A percentile compares a stretch with the other conserved stretches of the same genome.
phyloP scores from a whole-genome alignment of 1,284 basidiomycete species.

The Ceratobasidium sp. region DNA sequence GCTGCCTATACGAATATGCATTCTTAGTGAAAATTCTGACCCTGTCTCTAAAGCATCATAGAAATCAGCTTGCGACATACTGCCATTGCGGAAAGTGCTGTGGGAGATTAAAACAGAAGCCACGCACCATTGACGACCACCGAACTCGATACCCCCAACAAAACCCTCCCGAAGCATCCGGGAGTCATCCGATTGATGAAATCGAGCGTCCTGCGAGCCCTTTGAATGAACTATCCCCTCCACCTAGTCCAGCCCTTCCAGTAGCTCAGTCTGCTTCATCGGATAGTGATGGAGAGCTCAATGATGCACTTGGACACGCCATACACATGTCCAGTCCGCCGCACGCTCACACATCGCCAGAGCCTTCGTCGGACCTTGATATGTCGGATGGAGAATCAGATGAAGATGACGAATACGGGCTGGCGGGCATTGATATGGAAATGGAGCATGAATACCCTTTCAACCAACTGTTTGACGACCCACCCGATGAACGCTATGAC shows the following conservation, averaged over 20 bases:
- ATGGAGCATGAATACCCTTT: constrained; percentile 15
- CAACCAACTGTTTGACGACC: neutral
- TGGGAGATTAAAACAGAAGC: constrained; percentile 1
- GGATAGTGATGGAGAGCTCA: neutral
- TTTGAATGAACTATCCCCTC: neutral
- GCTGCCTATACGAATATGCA: neutral
- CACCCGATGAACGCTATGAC: neutral
- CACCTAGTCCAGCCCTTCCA: neutral
- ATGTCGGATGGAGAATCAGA: neutral
- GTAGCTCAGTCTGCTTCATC: neutral
- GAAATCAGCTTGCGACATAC: neutral
- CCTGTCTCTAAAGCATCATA: neutral
- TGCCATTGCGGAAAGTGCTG: neutral
- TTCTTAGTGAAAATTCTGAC: neutral
- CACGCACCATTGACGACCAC: constrained; percentile 6
- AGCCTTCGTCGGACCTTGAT: neutral
- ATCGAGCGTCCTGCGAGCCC: neutral
- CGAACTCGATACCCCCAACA: neutral
- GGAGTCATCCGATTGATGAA: too few relatives aligned
- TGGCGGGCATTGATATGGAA: neutral
- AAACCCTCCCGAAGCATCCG: too few relatives aligned
- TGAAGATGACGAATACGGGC: neutral
- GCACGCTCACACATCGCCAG: neutral
- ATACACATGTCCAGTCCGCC: neutral
- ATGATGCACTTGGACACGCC: neutral